phyloP scores from a whole-genome alignment of 2,329 filamentous ascomycete species.

The Zymoseptoria crescenta region DNA sequence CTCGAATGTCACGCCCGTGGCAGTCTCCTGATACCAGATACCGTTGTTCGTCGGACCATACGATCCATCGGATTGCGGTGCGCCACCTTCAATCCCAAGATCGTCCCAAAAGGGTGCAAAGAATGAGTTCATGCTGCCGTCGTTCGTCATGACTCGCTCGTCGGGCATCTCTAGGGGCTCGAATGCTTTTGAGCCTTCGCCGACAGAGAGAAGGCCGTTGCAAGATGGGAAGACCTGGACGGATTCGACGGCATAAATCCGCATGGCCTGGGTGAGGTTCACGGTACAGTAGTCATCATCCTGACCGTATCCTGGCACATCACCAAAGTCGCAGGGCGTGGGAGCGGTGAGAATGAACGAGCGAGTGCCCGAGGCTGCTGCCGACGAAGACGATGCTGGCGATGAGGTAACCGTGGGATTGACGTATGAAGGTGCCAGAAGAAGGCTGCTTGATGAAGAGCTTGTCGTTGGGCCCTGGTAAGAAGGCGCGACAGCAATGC shows the following conservation, averaged over 20 bases:
- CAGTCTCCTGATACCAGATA: constrained; percentile 28
- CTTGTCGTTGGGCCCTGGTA: no score
- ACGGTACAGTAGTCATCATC: constrained; percentile 30
- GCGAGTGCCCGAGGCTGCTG: constrained; percentile 6
- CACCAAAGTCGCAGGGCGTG: constrained; percentile 27
- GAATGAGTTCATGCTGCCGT: constrained; percentile 9
- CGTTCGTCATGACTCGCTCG: background rate
- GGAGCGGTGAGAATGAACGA: constrained; percentile 22
- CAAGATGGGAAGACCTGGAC: constrained; percentile 21
- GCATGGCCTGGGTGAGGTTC: constrained; percentile 24
- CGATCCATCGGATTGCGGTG: background rate
- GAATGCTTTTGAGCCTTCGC: constrained; percentile 14
- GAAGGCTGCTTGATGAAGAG: background rate
- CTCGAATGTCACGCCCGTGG: constrained; percentile 24
- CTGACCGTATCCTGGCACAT: constrained; percentile 17
- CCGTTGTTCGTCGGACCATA: constrained; percentile 15
- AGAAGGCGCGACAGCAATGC: no score
- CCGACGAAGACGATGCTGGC: background rate
- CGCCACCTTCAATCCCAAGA: constrained; percentile 19
- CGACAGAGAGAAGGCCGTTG: constrained; percentile 28
- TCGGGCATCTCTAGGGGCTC: background rate
- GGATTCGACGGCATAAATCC: constrained; percentile 17
- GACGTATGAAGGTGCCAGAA: constrained; percentile 1
- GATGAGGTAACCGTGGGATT: background rate
- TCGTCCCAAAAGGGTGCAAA: constrained; percentile 30